Conservation (phyloP, 345 rosid genomes). For the Rubroshorea leprosula region DNA sequence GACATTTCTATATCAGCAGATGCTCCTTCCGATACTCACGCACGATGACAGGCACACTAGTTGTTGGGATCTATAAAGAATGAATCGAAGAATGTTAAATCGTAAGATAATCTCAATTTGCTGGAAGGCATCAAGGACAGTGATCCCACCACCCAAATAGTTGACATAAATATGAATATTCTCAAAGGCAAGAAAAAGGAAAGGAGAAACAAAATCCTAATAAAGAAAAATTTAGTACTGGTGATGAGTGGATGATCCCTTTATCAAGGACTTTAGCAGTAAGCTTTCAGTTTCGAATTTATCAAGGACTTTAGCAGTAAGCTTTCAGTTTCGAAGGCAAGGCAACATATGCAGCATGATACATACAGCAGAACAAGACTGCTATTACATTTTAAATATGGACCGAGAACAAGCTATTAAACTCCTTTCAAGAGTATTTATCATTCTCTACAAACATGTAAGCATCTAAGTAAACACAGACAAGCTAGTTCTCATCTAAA, state of each 20-base stretch:
- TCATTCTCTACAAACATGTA: too few relatives aligned
- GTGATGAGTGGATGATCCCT: too few relatives aligned
- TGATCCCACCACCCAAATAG: background rate
- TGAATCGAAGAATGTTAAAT: background rate
- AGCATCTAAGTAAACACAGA: background rate
- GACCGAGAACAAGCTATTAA: too few relatives aligned
- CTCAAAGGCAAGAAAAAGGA: background rate
- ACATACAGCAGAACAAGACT: background rate
- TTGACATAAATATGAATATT: too few relatives aligned
- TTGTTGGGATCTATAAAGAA: slow-evolving; percentile 50
- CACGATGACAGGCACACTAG: slow-evolving; percentile 80
- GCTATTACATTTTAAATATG: too few relatives aligned
- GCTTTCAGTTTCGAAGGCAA: too few relatives aligned
- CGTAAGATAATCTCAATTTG: background rate
- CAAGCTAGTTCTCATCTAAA: background rate
- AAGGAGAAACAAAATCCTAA: background rate
- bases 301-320: too few relatives aligned
- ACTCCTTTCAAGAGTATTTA: too few relatives aligned
- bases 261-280: too few relatives aligned
- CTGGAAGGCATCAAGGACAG: background rate
- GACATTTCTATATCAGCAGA: slow-evolving; percentile 37
- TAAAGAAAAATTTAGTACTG: too few relatives aligned
- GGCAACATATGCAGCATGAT: too few relatives aligned
- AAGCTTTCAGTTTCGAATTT: too few relatives aligned
- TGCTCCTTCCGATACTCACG: slow-evolving; percentile 60